Evolutionary conservation across 441 rosid species (phyloP), one percentile per base, ranked within the genome.

Genomic region (Gossypium lobatum): DNA sequence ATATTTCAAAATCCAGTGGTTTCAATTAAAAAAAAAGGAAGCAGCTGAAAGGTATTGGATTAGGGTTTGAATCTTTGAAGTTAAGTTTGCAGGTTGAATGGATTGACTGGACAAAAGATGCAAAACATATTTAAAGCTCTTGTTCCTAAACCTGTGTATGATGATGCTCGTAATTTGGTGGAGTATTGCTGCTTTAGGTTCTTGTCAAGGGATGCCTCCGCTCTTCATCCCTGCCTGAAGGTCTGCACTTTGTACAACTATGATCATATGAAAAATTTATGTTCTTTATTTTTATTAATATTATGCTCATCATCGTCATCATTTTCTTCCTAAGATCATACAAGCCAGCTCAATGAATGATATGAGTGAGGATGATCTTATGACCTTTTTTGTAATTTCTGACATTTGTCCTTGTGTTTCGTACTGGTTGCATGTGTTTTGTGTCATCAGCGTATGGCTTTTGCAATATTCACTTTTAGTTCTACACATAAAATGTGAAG

Each of bases 121-220:
- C 98, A 86, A 81, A 93, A 86, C 77, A 93, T 91, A 78, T 93
- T 91, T 72, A 87, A 88, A 78, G 88, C 98, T n/a, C 89, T 93
- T 62, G 93, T 90, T 80, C 81, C 90, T 75, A 91, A 86, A 72
- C 52, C 84, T 46, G 78, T 85, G 2, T 83, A 84, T 82, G 79
- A 77, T 55, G 84, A 91, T 85, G 91, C 91, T 1, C 88, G 95
- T 59, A 83, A 89, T 79, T 82, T 93, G 68, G 93, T 95, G 81
- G 99, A 95, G 66, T 95, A 95, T 77, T 93, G 97, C 85, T 93
- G 97, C 83, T 95, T 91, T 77, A 87, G 97, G 82, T 93, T 88
- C 85, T 85, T 95, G 83, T 91, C 99, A 0, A 89, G 93, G 81
- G 96, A 91, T 79, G 85, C 79, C 81, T 87, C 96, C 20, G 84